Percentiles rank a stretch among this genome's conserved stretches.
These are phyloP conservation scores for Avicennia marina DNA, from an alignment of 257 asterid species.

Conservation along the genomic window DNA sequence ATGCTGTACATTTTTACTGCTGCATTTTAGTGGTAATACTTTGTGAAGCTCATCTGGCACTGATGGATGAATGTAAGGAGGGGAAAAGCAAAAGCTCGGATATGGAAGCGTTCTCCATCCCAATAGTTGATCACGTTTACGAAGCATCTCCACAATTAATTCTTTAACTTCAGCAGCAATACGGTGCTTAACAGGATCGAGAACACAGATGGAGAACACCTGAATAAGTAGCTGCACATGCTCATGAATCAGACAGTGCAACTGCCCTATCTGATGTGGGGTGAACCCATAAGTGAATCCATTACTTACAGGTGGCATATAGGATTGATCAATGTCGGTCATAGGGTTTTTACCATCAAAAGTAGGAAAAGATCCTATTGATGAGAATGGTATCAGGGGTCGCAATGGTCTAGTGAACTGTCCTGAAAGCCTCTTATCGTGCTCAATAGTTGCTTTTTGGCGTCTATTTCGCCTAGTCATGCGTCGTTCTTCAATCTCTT, in stretches of 20 bases:
- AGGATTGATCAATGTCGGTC: slow-evolving; percentile 32
- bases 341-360: slow-evolving; percentile 39
- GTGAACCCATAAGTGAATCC: slow-evolving; percentile 69
- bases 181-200: slow-evolving; percentile 66
- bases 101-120: slow-evolving; percentile 59
- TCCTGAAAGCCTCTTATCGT: slow-evolving; percentile 45
- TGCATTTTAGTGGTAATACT: slow-evolving; percentile 28
- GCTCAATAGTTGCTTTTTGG: slow-evolving; percentile 44
- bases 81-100: slow-evolving; percentile 72
- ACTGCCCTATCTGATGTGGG: slow-evolving; percentile 85
- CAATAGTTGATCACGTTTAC: slow-evolving; percentile 51
- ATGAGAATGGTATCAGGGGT: slow-evolving; percentile 66
- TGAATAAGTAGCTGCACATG: slow-evolving; percentile 90
- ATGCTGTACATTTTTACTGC: slow-evolving; percentile 27
- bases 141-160: slow-evolving; percentile 55
- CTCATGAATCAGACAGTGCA: slow-evolving; percentile 88
- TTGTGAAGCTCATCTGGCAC: slow-evolving; percentile 42
- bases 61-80: slow-evolving; percentile 67
- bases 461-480: slow-evolving; percentile 66
- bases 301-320: slow-evolving; percentile 41
- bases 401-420: slow-evolving; percentile 64
- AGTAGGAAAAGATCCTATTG: slow-evolving; percentile 43
- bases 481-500: slow-evolving; percentile 56
- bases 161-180: slow-evolving; percentile 62
- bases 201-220: slow-evolving; percentile 74